These are phyloP conservation scores for Backusella morwellensis DNA, from an alignment of 192 early-diverging fungal species.

Conservation along the genomic window DNA sequence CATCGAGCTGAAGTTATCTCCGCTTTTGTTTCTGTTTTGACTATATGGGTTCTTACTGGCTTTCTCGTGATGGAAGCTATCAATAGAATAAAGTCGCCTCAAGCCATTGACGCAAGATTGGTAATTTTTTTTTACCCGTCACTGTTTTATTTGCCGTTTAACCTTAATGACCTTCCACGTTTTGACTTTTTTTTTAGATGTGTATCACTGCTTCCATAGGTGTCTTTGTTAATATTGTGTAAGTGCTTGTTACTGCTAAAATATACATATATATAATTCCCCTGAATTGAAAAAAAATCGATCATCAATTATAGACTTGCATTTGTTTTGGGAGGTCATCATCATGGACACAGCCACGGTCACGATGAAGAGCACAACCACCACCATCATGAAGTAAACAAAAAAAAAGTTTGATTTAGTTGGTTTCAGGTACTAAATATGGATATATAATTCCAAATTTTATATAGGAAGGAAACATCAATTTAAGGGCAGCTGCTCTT, in stretches of 20 bases:
- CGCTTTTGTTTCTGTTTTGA: conserved; percentile 67
- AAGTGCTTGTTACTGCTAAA: conserved; percentile 35
- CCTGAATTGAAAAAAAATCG: background rate
- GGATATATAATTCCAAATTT: background rate
- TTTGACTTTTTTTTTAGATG: conserved; percentile 43
- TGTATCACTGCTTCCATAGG: conserved; percentile 66
- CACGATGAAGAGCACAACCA: conserved; percentile 39
- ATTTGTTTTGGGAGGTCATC: conserved; percentile 51
- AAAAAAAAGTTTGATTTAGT: background rate
- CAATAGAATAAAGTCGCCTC: conserved; percentile 60
- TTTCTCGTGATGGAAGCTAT: conserved; percentile 68
- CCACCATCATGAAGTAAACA: conserved; percentile 15
- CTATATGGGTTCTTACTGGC: conserved; percentile 75
- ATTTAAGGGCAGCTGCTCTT: conserved; percentile 69
- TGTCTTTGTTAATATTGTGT: conserved; percentile 72
- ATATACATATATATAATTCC: conserved; percentile 3
- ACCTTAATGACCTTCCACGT: background rate
- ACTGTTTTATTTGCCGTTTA: conserved; percentile 1
- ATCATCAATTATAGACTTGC: conserved; percentile 38
- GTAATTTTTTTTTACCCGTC: conserved; percentile 7
- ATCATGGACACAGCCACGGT: conserved; percentile 40
- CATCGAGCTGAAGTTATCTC: conserved; percentile 81
- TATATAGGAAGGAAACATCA: conserved; percentile 51
- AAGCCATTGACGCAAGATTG: conserved; percentile 60
- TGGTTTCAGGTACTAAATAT: conserved; percentile 4